Conservation (phyloP, 2,329 filamentous ascomycete genomes). For the Colletotrichum euphorbiae region DNA sequence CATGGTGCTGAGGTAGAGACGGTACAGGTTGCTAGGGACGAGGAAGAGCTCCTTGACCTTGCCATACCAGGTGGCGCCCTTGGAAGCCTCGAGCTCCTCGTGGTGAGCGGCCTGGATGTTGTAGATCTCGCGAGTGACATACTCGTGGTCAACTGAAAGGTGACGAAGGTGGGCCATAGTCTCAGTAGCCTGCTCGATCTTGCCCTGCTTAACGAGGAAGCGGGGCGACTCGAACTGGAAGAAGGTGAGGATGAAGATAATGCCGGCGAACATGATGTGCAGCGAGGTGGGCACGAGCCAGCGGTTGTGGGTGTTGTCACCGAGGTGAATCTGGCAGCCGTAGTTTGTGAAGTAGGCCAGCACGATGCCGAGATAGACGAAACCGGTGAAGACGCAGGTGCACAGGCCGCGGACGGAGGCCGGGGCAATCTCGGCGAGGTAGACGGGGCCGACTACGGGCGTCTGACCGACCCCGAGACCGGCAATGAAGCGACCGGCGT, state of each 20-base stretch:
- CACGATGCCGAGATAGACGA: constrained; percentile 81
- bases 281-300: constrained; percentile 79
- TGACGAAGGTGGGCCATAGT: constrained; percentile 69
- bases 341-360: constrained; percentile 83
- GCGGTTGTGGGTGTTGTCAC: constrained; percentile 57
- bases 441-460: constrained; percentile 75
- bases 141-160: constrained; percentile 69
- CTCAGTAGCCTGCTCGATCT: constrained; percentile 67
- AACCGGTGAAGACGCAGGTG: constrained; percentile 66
- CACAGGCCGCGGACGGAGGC: constrained; percentile 78
- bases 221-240: constrained; percentile 78
- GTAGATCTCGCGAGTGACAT: constrained; percentile 70
- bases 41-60: constrained; percentile 76
- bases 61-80: constrained; percentile 72
- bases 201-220: constrained; percentile 74
- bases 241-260: constrained; percentile 78
- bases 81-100: constrained; percentile 77
- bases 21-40: constrained; percentile 76
- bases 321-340: constrained; percentile 64
- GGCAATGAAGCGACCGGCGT: constrained; percentile 74
- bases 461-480: constrained; percentile 76
- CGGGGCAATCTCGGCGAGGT: constrained; percentile 79
- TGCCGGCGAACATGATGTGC: constrained; percentile 80
- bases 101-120: constrained; percentile 75
- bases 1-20: constrained; percentile 75